Percentiles rank a stretch among this genome's conserved stretches.
phyloP scores from a whole-genome alignment of 345 rosid genomes.

The Euclidium syriacum region DNA sequence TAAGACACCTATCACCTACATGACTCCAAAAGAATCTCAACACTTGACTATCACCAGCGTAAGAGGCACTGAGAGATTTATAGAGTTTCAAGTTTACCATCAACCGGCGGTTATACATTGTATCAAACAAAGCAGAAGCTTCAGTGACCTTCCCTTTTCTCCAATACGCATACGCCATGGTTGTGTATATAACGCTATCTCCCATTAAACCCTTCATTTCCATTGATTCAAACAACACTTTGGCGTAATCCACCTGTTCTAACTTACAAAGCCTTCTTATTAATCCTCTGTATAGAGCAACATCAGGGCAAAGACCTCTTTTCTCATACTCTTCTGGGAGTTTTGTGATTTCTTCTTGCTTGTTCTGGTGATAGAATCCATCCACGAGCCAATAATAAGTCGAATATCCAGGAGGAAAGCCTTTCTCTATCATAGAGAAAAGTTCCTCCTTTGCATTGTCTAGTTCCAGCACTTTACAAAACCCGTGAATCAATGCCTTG shows the following conservation, averaged over 20 bases:
- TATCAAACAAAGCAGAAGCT: conserved; percentile 52
- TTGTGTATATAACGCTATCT: conserved; percentile 63
- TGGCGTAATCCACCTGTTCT: conserved; percentile 60
- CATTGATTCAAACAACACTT: conserved; percentile 49
- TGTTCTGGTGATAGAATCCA: conserved; percentile 48
- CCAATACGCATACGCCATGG: conserved; percentile 76
- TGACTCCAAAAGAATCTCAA: conserved; percentile 71
- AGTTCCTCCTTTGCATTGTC: conserved; percentile 68
- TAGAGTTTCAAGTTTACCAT: conserved; percentile 68
- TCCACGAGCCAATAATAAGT: conserved; percentile 84
- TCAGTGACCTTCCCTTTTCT: conserved; percentile 55
- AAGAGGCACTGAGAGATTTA: conserved; percentile 55
- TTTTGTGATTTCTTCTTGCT: conserved; percentile 42
- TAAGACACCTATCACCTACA: conserved; percentile 52
- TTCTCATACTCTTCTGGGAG: conserved; percentile 55
- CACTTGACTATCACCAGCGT: conserved; percentile 41
- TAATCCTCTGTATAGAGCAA: conserved; percentile 73
- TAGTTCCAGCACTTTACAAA: conserved; percentile 63
- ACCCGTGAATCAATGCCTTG: conserved; percentile 79
- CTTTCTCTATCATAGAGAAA: conserved; percentile 63
- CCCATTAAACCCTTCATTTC: conserved; percentile 58
- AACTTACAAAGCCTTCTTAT: conserved; percentile 77
- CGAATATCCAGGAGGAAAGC: conserved; percentile 71
- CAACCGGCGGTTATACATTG: conserved; percentile 71
- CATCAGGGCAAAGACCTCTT: conserved; percentile 52